Evolutionary conservation across 345 rosid genomes (phyloP).

Genomic region (Camelina hispida): DNA sequence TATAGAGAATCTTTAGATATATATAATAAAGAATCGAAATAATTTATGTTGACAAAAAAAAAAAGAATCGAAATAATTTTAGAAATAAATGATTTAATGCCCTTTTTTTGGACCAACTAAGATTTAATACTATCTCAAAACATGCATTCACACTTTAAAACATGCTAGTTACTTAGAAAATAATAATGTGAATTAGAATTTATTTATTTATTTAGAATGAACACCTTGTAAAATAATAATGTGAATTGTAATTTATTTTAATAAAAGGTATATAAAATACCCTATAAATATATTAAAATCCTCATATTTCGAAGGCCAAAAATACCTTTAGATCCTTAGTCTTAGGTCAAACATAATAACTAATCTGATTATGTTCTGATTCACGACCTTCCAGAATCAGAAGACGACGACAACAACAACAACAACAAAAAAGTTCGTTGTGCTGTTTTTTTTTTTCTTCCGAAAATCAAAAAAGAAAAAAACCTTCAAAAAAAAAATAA

Average conservation of each 20-base stretch:
- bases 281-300: not conserved
- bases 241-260: not conserved
- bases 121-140: no score
- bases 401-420: not conserved
- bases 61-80: no score
- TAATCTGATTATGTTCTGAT: constrained; percentile 28
- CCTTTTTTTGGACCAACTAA: no score
- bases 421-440: not conserved
- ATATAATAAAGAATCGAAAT: no score
- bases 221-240: no score
- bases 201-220: no score
- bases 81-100: no score
- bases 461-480: not conserved
- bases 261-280: not conserved
- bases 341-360: constrained; percentile 38
- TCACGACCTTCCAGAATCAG: constrained; percentile 28
- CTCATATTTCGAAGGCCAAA: not conserved
- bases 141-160: no score
- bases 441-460: not conserved
- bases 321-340: constrained; percentile 21
- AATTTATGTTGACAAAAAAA: no score
- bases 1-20: no score
- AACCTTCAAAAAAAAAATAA: not conserved
- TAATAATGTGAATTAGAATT: no score
- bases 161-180: no score